phyloP scores from a whole-genome alignment of 2,329 filamentous ascomycete species.

The Claviceps digitariae region DNA sequence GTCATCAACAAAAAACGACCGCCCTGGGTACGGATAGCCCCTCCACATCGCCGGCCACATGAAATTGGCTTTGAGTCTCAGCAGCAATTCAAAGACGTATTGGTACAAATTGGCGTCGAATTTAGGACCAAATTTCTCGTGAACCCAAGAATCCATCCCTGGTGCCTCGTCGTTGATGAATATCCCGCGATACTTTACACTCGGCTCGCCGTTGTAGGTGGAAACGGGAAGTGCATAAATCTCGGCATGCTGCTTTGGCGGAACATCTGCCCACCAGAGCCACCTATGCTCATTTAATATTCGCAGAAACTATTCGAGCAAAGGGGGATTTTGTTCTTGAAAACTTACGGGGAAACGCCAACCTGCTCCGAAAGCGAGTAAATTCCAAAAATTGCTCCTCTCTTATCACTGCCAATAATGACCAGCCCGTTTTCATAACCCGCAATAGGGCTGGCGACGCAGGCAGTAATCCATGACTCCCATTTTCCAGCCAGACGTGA shows the following conservation, averaged over 20 bases:
- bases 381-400: constrained; percentile 46
- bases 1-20: constrained; percentile 51
- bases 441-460: constrained; percentile 33
- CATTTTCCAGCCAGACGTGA: constrained; percentile 29
- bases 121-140: constrained; percentile 31
- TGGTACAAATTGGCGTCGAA: constrained; percentile 45
- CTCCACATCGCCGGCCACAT: constrained; percentile 57
- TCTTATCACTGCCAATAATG: constrained; percentile 43
- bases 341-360: constrained; percentile 37
- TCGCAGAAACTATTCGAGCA: neutral
- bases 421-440: constrained; percentile 31
- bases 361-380: constrained; percentile 49
- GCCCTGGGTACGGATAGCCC: constrained; percentile 29
- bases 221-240: constrained; percentile 32
- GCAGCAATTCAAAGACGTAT: constrained; percentile 48
- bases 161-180: constrained; percentile 43
- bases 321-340: neutral
- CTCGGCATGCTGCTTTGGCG: constrained; percentile 27
- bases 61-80: constrained; percentile 48
- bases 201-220: constrained; percentile 30
- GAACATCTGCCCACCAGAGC: constrained; percentile 48
- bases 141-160: constrained; percentile 40
- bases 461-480: constrained; percentile 38
- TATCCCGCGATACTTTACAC: constrained; percentile 45
- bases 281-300: constrained; percentile 20